These are phyloP conservation scores for Lachancea mirantina DNA, from an alignment of 805 yeast genomes.

Conservation along the genomic window DNA sequence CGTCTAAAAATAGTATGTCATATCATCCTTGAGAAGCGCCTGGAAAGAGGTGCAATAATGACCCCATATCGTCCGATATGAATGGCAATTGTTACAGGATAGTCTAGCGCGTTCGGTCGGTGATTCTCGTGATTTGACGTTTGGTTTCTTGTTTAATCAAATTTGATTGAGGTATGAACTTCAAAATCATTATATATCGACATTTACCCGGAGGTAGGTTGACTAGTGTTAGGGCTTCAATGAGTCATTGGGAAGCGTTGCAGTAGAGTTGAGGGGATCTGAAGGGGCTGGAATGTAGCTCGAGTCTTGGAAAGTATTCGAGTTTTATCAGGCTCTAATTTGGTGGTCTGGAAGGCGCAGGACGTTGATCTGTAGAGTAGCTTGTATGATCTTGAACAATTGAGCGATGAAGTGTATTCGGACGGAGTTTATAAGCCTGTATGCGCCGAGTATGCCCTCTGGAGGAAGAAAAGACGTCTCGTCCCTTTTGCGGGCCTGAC, in stretches of 20 bases:
- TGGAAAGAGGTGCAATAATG: background rate
- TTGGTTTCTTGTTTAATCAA: conserved; percentile 2
- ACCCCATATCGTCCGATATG: background rate
- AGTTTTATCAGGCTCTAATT: no score
- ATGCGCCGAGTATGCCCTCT: conserved; percentile 3
- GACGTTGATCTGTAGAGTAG: no score
- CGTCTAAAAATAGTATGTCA: conserved; percentile 32
- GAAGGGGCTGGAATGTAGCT: no score
- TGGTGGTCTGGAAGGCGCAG: background rate
- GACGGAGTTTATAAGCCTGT: conserved; percentile 1
- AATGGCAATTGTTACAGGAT: background rate
- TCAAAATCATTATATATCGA: background rate
- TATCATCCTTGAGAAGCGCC: conserved; percentile 8
- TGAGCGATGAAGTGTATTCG: background rate
- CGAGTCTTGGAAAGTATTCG: no score
- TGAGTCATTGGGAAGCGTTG: no score
- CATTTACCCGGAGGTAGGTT: background rate
- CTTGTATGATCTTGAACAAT: background rate
- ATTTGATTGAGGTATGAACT: background rate
- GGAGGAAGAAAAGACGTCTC: background rate
- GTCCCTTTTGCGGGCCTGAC: background rate
- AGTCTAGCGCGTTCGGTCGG: background rate
- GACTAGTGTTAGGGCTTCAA: no score
- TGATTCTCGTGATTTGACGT: background rate
- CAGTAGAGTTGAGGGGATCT: no score